A percentile compares a stretch with the other conserved stretches of the same genome.
Conservation (phyloP, 2,329 filamentous ascomycete species). For the Domatiomyces catenatus region DNA sequence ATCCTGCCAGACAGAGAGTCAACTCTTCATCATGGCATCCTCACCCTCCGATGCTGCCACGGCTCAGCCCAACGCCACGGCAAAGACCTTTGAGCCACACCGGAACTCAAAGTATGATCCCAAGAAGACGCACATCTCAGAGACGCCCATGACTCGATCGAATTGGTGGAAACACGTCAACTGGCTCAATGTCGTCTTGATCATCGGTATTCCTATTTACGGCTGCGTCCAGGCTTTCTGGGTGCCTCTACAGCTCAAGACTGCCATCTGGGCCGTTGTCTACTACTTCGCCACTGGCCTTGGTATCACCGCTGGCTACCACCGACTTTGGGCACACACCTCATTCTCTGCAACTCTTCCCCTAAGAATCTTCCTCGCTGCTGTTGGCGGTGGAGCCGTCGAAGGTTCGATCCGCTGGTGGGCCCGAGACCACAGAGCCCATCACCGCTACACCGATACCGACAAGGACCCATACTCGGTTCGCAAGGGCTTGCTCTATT, state of each 20-base stretch:
- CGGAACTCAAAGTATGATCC: conserved; percentile 39
- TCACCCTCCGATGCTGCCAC: conserved; percentile 35
- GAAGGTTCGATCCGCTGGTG: conserved; percentile 82
- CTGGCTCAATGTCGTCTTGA: conserved; percentile 77
- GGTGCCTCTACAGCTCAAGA: conserved; percentile 59
- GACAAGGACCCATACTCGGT: conserved; percentile 86
- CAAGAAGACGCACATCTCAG: conserved; percentile 74
- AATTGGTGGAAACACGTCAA: conserved; percentile 92
- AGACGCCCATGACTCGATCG: conserved; percentile 59
- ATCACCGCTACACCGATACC: conserved; percentile 85
- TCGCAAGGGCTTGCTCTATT: conserved; percentile 73
- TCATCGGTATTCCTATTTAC: conserved; percentile 58
- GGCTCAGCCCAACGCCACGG: conserved; percentile 30
- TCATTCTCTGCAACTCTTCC: conserved; percentile 65
- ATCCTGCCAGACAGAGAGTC: neutral
- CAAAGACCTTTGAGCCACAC: conserved; percentile 37
- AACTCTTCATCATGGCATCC: conserved; percentile 32
- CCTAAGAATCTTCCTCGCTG: conserved; percentile 67
- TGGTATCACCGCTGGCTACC: conserved; percentile 65
- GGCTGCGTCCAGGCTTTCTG: conserved; percentile 63
- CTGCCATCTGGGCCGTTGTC: conserved; percentile 53
- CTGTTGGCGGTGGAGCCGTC: conserved; percentile 66
- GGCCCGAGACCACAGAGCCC: conserved; percentile 71
- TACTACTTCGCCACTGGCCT: conserved; percentile 78
- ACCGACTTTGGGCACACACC: conserved; percentile 74